Conservation (phyloP, 257 asterid species). For the Fraxinus anomala region DNA sequence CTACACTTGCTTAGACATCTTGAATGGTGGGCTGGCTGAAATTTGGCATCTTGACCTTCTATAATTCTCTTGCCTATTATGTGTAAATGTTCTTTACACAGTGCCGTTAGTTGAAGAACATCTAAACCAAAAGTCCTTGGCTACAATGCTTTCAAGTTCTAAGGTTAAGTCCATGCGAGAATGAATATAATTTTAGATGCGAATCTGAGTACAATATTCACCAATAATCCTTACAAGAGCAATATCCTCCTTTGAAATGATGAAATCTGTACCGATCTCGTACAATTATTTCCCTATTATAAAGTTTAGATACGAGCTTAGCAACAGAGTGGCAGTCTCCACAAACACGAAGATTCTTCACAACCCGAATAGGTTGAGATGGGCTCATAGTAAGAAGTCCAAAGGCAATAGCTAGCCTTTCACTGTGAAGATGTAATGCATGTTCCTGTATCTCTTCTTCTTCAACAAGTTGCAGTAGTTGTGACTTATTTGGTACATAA, state of each 20-base stretch:
- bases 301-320: slow-evolving; percentile 65
- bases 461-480: slow-evolving; percentile 66
- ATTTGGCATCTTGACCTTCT: not conserved
- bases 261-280: slow-evolving; percentile 84
- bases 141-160: not conserved
- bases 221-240: slow-evolving; percentile 83
- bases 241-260: slow-evolving; percentile 63
- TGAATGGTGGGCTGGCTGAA: not conserved
- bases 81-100: not conserved
- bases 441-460: slow-evolving; percentile 76
- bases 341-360: slow-evolving; percentile 81
- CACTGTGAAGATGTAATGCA: slow-evolving; percentile 71
- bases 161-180: not conserved
- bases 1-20: not conserved
- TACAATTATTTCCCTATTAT: slow-evolving; percentile 62
- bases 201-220: slow-evolving; percentile 31
- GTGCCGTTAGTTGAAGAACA: no score
- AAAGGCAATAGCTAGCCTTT: slow-evolving; percentile 73
- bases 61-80: not conserved
- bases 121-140: not conserved
- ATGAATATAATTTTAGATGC: not conserved
- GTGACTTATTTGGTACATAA: slow-evolving; percentile 53
- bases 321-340: slow-evolving; percentile 66
- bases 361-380: slow-evolving; percentile 58
- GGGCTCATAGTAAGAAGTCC: slow-evolving; percentile 27